phyloP scores from a whole-genome alignment of 2,329 filamentous ascomycete species.

The Neonectria sp. region DNA sequence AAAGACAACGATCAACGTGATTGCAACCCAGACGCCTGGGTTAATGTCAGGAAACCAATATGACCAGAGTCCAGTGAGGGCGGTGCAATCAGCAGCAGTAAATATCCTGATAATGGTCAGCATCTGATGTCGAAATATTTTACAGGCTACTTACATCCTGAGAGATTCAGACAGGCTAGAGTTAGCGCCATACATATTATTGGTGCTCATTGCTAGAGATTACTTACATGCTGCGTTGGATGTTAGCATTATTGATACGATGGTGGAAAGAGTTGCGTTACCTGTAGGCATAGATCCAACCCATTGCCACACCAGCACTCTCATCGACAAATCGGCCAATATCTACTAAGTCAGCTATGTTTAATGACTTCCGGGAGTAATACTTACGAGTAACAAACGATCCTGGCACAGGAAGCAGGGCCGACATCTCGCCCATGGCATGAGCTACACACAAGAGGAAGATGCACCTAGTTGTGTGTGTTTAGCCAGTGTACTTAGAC shows the following conservation, averaged over 20 bases:
- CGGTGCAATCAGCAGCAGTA: slow-evolving; percentile 23
- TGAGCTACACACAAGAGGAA: slow-evolving; percentile 19
- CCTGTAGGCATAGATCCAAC: slow-evolving; percentile 21
- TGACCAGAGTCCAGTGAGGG: slow-evolving; percentile 14
- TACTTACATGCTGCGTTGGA: slow-evolving; percentile 10
- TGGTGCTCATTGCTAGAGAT: too few relatives aligned
- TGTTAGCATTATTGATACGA: neutral
- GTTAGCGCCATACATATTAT: neutral
- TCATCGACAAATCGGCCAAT: slow-evolving; percentile 15
- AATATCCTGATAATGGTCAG: slow-evolving; percentile 10
- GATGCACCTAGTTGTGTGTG: neutral
- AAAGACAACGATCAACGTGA: slow-evolving; percentile 14
- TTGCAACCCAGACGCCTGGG: slow-evolving; percentile 13
- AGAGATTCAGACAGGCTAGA: neutral
- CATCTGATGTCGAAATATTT: accelerated
- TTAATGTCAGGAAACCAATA: slow-evolving; percentile 22
- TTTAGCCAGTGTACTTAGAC: neutral
- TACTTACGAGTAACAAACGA: slow-evolving; percentile 12
- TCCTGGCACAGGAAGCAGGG: slow-evolving; percentile 10
- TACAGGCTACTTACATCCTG: slow-evolving; percentile 10
- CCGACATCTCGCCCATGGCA: slow-evolving; percentile 21
- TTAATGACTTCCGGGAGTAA: neutral
- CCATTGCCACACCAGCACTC: slow-evolving; percentile 18
- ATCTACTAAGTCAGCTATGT: neutral
- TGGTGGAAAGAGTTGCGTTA: neutral